Percentiles rank a stretch among this genome's conserved stretches.
Evolutionary conservation across 2,329 filamentous ascomycete species (phyloP).

Genomic region (Colletotrichum liaoningense): DNA sequence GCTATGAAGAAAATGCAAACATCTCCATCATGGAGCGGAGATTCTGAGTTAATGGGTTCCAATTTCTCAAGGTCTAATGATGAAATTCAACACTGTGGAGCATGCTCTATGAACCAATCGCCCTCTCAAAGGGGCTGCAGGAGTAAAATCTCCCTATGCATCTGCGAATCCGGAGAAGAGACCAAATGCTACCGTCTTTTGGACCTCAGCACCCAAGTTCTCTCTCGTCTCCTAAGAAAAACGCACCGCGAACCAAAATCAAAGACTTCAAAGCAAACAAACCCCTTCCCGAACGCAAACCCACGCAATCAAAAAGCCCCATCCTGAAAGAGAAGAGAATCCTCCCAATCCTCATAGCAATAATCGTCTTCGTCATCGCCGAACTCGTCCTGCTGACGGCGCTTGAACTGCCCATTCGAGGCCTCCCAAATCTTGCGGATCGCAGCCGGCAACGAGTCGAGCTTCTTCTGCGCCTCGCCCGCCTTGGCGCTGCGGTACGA

Average conservation of each 20-base stretch:
- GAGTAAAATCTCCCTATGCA: not conserved
- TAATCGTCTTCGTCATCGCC: slow-evolving; percentile 1
- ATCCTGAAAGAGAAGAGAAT: too few relatives aligned
- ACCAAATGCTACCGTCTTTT: not conserved
- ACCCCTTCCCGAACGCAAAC: not conserved
- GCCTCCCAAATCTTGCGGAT: slow-evolving; percentile 25
- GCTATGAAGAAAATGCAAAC: slow-evolving; percentile 21
- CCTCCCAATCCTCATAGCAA: too few relatives aligned
- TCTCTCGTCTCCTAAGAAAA: too few relatives aligned
- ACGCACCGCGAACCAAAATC: not conserved
- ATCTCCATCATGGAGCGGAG: not conserved
- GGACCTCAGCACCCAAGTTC: not conserved
- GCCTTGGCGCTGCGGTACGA: slow-evolving; percentile 26
- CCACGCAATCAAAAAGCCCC: not conserved
- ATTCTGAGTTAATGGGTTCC: not conserved
- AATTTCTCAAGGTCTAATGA: not conserved
- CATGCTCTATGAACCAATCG: not conserved
- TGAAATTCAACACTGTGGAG: not conserved
- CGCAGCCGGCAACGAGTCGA: slow-evolving; percentile 23
- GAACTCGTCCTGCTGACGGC: slow-evolving; percentile 24
- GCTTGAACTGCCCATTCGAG: slow-evolving; percentile 16
- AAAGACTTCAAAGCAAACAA: not conserved
- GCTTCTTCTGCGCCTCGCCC: slow-evolving; percentile 24
- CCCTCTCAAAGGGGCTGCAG: not conserved
- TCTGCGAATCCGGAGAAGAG: not conserved